Evolutionary conservation across 345 rosid genomes (phyloP).

Genomic region (Boechera retrofracta): DNA sequence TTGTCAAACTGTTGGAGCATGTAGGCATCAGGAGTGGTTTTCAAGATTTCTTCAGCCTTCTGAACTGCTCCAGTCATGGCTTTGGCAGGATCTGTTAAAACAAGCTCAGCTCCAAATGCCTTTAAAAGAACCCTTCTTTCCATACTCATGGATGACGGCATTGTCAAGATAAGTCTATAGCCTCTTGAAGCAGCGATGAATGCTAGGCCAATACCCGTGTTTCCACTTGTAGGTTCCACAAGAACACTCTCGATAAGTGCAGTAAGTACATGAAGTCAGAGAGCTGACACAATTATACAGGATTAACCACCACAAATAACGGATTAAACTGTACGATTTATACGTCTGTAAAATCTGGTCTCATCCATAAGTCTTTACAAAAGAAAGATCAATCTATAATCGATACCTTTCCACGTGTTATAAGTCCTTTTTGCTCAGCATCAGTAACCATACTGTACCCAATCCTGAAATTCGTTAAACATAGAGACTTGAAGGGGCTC

Average conservation of each 20-base stretch:
- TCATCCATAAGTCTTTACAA: not conserved
- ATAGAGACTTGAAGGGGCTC: not conserved
- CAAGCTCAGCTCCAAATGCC: constrained; percentile 94
- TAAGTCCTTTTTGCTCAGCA: constrained; percentile 82
- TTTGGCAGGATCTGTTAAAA: constrained; percentile 78
- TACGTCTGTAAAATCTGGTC: not conserved
- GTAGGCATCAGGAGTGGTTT: constrained; percentile 64
- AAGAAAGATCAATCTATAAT: constrained; percentile 13
- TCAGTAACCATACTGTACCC: constrained; percentile 88
- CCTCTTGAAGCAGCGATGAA: constrained; percentile 84
- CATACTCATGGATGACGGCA: constrained; percentile 86
- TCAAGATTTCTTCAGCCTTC: constrained; percentile 76
- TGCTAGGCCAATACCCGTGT: constrained; percentile 94
- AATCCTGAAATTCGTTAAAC: constrained; percentile 59
- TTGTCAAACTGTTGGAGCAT: constrained; percentile 91
- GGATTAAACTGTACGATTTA: not conserved
- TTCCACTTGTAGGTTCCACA: constrained; percentile 91
- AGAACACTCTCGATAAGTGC: constrained; percentile 60
- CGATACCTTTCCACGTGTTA: constrained; percentile 82
- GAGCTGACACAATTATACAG: not conserved
- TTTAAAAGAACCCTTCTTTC: constrained; percentile 84
- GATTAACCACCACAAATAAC: not conserved
- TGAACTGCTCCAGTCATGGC: constrained; percentile 80
- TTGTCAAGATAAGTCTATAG: constrained; percentile 69
- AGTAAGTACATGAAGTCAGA: constrained; percentile 24